Evolutionary conservation across 129 eudicot species (phyloP).

Genomic region (Artemisia tridentata): DNA sequence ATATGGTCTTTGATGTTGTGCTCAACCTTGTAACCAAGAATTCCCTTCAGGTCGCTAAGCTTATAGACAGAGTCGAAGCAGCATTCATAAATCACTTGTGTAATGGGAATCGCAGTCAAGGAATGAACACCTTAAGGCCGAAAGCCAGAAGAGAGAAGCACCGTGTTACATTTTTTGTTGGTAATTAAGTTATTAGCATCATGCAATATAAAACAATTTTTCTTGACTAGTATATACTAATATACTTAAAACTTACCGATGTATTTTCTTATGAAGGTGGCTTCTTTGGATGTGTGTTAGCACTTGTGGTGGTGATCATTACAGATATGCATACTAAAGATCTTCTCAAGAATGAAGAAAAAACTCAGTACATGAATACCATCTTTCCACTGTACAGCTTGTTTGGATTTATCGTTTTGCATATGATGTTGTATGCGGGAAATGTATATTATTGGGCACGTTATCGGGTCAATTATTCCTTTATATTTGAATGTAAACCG

Average conservation of each 20-base stretch:
- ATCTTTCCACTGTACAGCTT: constrained; percentile 66
- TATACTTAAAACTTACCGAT: neutral
- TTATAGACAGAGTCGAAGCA: constrained; percentile 51
- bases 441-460: constrained; percentile 36
- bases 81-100: constrained; percentile 50
- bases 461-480: constrained; percentile 42
- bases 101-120: constrained; percentile 48
- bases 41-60: constrained; percentile 38
- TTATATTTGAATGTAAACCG: constrained; percentile 43
- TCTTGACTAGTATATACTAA: neutral
- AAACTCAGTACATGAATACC: constrained; percentile 49
- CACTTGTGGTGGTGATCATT: constrained; percentile 50
- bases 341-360: constrained; percentile 36
- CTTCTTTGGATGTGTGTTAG: constrained; percentile 57
- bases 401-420: constrained; percentile 43
- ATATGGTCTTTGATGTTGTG: neutral
- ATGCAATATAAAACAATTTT: neutral
- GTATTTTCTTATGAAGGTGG: constrained; percentile 37
- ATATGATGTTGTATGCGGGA: constrained; percentile 40
- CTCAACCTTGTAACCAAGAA: neutral
- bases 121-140: constrained; percentile 43
- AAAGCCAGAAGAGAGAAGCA: constrained; percentile 44
- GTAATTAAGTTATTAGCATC: constrained; percentile 25
- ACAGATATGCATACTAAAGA: constrained; percentile 34
- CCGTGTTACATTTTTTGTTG: constrained; percentile 39